Evolutionary conservation across 495 filamentous ascomycete species (phyloP), one percentile per base, ranked within the genome.

Genomic region (Tetracladium setigerum): DNA sequence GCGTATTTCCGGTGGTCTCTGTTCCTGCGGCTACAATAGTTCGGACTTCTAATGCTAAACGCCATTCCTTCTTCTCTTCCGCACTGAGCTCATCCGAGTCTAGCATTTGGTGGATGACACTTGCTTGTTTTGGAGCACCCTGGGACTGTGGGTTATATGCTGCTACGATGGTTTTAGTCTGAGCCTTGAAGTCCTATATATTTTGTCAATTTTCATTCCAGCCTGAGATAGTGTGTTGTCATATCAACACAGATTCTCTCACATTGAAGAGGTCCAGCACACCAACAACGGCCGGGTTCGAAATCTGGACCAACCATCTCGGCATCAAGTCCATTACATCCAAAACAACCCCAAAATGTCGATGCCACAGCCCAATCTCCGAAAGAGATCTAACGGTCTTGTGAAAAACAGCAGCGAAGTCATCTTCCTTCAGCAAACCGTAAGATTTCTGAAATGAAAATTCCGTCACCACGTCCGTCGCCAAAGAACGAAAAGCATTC

Each of bases 401-500:
- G 4, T 52, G 49, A 12, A 35, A 35, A 5, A 11, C 34, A 2
- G 49, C 49, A 1, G 42, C 59, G 48, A 64, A 66, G n/a, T 63
- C 61, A 6, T 54, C 55, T 14, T 51, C 46, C 22, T 65, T 52
- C 15, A 68, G 48, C 14, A 65, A 54, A 17, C 59, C 57, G 38
- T 62, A 63, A 0, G 63, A 58, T 18, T 58, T 37, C 2, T 59
- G 60, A 22, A 68, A 58, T 11, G 55, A 54, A 41, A 63, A 64
- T 9, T 59, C 60, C 1, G 65, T 66, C 5, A 63, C 60, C 0
- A 61, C 60, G 41, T 68, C 65, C 5, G 62, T 62, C 1, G 65
- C 65, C 0, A 68, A 47, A 2, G 56, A 64, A 2, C 62, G 53
- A 40, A 62, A 66, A 1, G 52, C 63, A 43, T 66, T 58, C 15